These are phyloP conservation scores for Mycocentrospora acerina DNA, from an alignment of 2,329 filamentous ascomycete genomes.

Conservation along the genomic window DNA sequence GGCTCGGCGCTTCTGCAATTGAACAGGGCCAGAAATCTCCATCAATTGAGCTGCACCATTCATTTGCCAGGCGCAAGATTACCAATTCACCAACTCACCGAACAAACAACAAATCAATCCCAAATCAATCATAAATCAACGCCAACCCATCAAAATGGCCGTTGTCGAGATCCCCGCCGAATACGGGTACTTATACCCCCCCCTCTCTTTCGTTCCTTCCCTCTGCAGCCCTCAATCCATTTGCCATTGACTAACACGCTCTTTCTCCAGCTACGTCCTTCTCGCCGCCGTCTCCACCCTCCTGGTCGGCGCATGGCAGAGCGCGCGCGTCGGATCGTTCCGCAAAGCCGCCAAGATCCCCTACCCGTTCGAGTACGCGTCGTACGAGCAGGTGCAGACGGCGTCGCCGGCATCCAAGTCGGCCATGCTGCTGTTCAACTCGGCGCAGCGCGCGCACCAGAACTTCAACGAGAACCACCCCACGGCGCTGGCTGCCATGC, in stretches of 20 bases:
- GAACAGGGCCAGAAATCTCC: too few relatives aligned
- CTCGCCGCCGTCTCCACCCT: constrained; percentile 56
- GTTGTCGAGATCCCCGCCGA: too few relatives aligned
- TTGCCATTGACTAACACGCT: constrained; percentile 7
- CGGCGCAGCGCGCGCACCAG: constrained; percentile 48
- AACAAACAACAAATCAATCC: too few relatives aligned
- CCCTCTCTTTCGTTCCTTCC: background rate
- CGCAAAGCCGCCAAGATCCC: constrained; percentile 56
- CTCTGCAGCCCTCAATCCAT: background rate
- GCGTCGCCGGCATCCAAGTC: constrained; percentile 43
- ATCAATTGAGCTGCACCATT: too few relatives aligned
- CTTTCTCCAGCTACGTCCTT: constrained; percentile 54
- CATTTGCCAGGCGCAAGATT: too few relatives aligned
- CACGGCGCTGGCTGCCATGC: constrained; percentile 52
- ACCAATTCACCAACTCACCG: too few relatives aligned
- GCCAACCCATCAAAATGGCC: too few relatives aligned
- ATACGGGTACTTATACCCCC: too few relatives aligned
- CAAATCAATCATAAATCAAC: too few relatives aligned
- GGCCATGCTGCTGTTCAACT: constrained; percentile 50
- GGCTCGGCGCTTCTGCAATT: too few relatives aligned
- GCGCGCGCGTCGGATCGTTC: constrained; percentile 45
- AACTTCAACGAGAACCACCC: constrained; percentile 63
- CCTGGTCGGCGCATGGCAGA: constrained; percentile 56
- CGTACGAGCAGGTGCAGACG: constrained; percentile 53
- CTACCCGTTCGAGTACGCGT: constrained; percentile 62